Conservation (phyloP, 2,329 filamentous ascomycete species). For the Aspergillus oerlinghausenensis region DNA sequence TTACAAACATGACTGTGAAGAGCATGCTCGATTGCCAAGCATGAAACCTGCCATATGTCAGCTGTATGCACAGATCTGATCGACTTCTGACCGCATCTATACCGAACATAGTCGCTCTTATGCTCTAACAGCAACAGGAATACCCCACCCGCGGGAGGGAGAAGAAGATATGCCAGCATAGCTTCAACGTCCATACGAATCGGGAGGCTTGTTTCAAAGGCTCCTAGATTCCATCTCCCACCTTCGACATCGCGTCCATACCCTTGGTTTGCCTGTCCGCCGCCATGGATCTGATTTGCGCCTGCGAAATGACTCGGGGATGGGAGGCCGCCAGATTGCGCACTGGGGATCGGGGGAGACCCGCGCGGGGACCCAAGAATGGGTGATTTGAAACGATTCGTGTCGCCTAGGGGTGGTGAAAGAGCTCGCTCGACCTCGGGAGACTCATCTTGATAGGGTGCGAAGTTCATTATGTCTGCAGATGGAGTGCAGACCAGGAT, state of each 20-base stretch:
- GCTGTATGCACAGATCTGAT: background rate
- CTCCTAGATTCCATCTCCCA: slow-evolving; percentile 63
- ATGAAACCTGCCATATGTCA: slow-evolving; percentile 64
- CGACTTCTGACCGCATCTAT: slow-evolving; percentile 18
- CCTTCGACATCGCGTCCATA: slow-evolving; percentile 40
- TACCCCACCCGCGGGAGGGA: slow-evolving; percentile 83
- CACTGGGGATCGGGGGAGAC: slow-evolving; percentile 42
- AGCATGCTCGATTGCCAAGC: slow-evolving; percentile 89
- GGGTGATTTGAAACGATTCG: slow-evolving; percentile 49
- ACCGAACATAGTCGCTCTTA: slow-evolving; percentile 96
- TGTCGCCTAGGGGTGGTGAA: slow-evolving; percentile 60
- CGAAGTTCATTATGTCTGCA: slow-evolving; percentile 71
- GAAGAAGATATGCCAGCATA: slow-evolving; percentile 76
- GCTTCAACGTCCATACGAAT: slow-evolving; percentile 87
- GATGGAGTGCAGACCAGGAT: slow-evolving; percentile 3
- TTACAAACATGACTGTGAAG: slow-evolving; percentile 64
- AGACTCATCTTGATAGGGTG: slow-evolving; percentile 89
- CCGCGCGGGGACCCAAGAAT: slow-evolving; percentile 51
- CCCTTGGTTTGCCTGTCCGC: slow-evolving; percentile 38
- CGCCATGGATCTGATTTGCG: slow-evolving; percentile 21
- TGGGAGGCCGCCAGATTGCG: slow-evolving; percentile 39
- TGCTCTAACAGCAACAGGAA: slow-evolving; percentile 80
- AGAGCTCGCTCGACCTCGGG: slow-evolving; percentile 78
- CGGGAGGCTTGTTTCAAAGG: slow-evolving; percentile 85
- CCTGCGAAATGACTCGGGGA: slow-evolving; percentile 37